phyloP scores from a whole-genome alignment of 208 protist genomes.

The Naegleria fowleri region DNA sequence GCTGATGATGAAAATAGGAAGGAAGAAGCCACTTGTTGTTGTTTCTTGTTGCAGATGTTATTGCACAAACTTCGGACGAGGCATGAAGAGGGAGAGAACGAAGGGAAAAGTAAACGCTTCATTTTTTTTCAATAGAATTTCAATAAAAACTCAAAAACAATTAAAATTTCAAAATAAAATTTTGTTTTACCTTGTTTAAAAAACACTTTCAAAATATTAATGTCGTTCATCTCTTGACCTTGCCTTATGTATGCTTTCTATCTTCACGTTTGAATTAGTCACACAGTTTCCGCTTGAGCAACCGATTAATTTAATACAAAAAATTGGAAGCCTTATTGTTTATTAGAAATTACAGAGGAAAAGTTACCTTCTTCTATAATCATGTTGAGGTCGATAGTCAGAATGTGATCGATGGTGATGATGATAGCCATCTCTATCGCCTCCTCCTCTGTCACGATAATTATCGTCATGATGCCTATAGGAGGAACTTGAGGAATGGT shows the following conservation, averaged over 20 bases:
- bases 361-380: slow-evolving; percentile 2
- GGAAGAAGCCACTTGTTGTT: neutral
- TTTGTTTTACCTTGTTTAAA: too few relatives aligned
- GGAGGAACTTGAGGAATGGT: neutral
- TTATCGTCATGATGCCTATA: neutral
- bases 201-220: too few relatives aligned
- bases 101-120: neutral
- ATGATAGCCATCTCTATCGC: neutral
- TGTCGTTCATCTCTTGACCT: too few relatives aligned
- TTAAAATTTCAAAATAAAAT: too few relatives aligned
- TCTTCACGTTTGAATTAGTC: too few relatives aligned
- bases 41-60: too few relatives aligned
- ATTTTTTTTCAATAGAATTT: neutral
- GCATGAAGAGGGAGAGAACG: neutral
- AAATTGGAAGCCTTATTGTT: too few relatives aligned
- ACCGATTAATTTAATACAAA: too few relatives aligned
- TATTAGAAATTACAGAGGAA: neutral
- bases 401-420: neutral
- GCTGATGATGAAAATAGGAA: neutral
- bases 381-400: neutral
- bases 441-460: neutral
- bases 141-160: too few relatives aligned
- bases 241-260: too few relatives aligned
- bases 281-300: too few relatives aligned
- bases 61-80: neutral